Conservation (phyloP, 805 yeast species). For the Nakazawaea peltata region DNA sequence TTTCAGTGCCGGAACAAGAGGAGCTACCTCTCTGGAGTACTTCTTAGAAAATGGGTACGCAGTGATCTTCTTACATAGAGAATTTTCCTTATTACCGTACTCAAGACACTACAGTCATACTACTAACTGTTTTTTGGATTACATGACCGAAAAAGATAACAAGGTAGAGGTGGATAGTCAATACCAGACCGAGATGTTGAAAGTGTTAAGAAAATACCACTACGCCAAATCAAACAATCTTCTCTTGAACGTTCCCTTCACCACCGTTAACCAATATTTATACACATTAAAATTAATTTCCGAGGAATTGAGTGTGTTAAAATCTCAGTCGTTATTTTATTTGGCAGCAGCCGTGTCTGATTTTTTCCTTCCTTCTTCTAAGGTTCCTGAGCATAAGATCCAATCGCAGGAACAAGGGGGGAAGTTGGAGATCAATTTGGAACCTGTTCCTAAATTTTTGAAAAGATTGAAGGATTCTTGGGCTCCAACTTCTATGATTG, state of each 20-base stretch:
- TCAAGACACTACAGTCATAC: constrained; percentile 86
- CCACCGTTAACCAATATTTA: constrained; percentile 90
- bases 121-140: constrained; percentile 79
- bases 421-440: constrained; percentile 74
- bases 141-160: constrained; percentile 49
- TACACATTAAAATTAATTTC: constrained; percentile 73
- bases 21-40: constrained; percentile 92
- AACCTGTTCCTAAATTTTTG: constrained; percentile 94
- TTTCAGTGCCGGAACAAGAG: constrained; percentile 96
- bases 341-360: constrained; percentile 98
- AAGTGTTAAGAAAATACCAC: constrained; percentile 48
- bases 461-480: constrained; percentile 82
- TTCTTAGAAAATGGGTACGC: constrained; percentile 82
- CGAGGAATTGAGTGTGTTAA: constrained; percentile 44
- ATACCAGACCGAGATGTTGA: constrained; percentile 53
- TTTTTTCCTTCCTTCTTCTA: constrained; percentile 80
- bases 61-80: constrained; percentile 87
- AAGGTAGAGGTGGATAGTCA: constrained; percentile 53
- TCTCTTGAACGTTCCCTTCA: constrained; percentile 74
- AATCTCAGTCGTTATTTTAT: constrained; percentile 62
- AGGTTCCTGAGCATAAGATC: constrained; percentile 89
- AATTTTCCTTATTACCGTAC: constrained; percentile 85
- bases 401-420: constrained; percentile 74
- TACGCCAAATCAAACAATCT: constrained; percentile 40
- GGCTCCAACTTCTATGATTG: constrained; percentile 94